Percentiles rank a stretch among this genome's conserved stretches.
These are phyloP conservation scores for Phytophthora crassamura DNA, from an alignment of 352 stramenopile genomes.

Conservation along the genomic window DNA sequence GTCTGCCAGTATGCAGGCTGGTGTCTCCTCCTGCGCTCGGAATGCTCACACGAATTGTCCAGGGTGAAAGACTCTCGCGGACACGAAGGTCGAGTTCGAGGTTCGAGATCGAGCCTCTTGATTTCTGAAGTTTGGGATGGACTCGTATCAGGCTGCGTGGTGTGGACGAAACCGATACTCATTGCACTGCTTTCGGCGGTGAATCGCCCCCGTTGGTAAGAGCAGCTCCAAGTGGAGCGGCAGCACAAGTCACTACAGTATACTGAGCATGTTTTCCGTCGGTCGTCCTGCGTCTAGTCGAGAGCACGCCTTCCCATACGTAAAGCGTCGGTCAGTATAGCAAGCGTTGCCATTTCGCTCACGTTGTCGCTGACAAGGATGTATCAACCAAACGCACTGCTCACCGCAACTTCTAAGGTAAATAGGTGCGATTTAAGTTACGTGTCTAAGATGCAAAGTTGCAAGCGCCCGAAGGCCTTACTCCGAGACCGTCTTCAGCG, in stretches of 20 bases:
- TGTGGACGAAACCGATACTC: background rate
- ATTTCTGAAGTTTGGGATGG: conserved; percentile 38
- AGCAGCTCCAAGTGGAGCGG: too few species aligned
- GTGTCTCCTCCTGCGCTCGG: conserved; percentile 12
- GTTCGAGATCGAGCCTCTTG: conserved; percentile 9
- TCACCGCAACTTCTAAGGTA: too few species aligned
- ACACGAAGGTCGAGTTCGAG: conserved; percentile 1
- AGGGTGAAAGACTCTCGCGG: background rate
- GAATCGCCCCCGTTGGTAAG: too few species aligned
- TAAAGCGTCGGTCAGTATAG: too few species aligned
- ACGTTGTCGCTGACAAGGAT: too few species aligned
- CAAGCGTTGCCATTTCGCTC: too few species aligned
- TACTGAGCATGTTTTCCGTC: background rate
- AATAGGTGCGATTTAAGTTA: too few species aligned
- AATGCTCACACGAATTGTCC: conserved; percentile 23
- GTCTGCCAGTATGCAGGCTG: conserved; percentile 11
- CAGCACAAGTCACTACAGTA: background rate
- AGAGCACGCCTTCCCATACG: conserved; percentile 1
- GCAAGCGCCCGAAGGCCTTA: too few species aligned
- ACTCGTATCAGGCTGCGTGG: conserved; percentile 28
- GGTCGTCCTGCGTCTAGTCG: conserved; percentile 7
- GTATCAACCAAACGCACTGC: too few species aligned
- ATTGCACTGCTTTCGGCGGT: background rate
- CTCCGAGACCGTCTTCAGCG: conserved; percentile 22
- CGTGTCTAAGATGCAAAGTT: too few species aligned